phyloP scores from a whole-genome alignment of 306 rosid genomes.

The Oxytropis ochrocephala region DNA sequence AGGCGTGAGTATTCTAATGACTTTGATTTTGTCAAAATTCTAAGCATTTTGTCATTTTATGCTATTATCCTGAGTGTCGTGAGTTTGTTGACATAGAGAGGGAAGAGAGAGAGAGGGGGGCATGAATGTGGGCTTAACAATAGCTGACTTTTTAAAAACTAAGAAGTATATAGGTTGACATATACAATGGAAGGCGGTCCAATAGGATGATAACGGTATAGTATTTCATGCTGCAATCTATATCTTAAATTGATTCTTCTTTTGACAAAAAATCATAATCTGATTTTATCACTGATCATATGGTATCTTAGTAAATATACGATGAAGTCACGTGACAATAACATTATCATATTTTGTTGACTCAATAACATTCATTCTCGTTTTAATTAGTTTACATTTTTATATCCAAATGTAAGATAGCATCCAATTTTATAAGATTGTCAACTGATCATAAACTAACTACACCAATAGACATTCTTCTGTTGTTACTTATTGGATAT shows the following conservation, averaged over 20 bases:
- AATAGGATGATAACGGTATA: not conserved
- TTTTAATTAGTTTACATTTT: not conserved
- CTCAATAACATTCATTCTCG: not conserved
- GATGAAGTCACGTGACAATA: constrained; percentile 40
- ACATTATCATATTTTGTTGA: not conserved
- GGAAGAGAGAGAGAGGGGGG: not conserved
- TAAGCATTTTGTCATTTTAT: too few species aligned
- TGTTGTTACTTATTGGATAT: not conserved
- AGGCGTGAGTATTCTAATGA: too few species aligned
- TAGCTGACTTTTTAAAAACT: not conserved
- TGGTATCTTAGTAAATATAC: constrained; percentile 18
- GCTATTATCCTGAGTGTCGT: too few species aligned
- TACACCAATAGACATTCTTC: not conserved
- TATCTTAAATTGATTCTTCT: not conserved
- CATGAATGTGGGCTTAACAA: not conserved
- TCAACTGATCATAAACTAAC: not conserved
- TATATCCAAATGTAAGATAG: not conserved
- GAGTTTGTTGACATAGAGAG: too few species aligned
- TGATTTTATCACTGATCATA: constrained; percentile 6
- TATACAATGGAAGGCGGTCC: constrained; percentile 7
- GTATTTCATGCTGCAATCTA: constrained; percentile 10
- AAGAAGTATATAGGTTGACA: not conserved
- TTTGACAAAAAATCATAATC: not conserved
- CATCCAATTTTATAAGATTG: not conserved
- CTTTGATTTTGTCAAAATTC: too few species aligned